Conservation (phyloP, 257 asterid species). For the Solanum sejunctum region DNA sequence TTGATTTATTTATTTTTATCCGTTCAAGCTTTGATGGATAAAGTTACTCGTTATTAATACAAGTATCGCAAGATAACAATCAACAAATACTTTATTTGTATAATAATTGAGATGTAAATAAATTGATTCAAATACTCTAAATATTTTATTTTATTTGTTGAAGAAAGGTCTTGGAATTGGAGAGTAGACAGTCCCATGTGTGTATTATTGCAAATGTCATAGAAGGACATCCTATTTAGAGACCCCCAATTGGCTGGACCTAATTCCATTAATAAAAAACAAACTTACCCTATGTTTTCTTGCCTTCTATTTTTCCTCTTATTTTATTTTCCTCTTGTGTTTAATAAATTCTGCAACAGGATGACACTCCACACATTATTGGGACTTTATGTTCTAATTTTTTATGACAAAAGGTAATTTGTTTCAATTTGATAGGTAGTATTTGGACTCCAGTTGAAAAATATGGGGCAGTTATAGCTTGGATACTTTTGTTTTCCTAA, state of each 20-base stretch:
- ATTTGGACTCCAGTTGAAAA: background rate
- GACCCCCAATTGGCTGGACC: constrained; percentile 4
- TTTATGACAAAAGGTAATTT: background rate
- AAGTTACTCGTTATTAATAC: background rate
- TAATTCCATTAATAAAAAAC: background rate
- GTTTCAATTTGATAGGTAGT: background rate
- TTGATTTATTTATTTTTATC: background rate
- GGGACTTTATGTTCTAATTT: background rate
- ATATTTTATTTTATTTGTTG: background rate
- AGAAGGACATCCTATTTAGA: constrained; percentile 7
- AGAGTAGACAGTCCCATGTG: background rate
- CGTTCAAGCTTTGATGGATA: background rate
- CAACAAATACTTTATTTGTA: too few relatives aligned
- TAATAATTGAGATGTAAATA: background rate
- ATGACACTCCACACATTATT: background rate
- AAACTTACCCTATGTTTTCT: background rate
- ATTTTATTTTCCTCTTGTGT: background rate
- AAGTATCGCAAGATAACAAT: too few relatives aligned
- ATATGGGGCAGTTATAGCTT: background rate
- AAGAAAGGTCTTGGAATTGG: background rate
- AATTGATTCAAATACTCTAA: background rate
- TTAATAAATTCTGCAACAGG: background rate
- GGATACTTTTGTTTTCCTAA: background rate
- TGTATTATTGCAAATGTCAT: constrained; percentile 4
- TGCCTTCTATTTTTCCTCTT: background rate